A percentile compares a stretch with the other conserved stretches of the same genome.
These are phyloP conservation scores for Bothriochloa decipiens DNA, from an alignment of 176 grass and related monocot genomes.

Conservation along the genomic window DNA sequence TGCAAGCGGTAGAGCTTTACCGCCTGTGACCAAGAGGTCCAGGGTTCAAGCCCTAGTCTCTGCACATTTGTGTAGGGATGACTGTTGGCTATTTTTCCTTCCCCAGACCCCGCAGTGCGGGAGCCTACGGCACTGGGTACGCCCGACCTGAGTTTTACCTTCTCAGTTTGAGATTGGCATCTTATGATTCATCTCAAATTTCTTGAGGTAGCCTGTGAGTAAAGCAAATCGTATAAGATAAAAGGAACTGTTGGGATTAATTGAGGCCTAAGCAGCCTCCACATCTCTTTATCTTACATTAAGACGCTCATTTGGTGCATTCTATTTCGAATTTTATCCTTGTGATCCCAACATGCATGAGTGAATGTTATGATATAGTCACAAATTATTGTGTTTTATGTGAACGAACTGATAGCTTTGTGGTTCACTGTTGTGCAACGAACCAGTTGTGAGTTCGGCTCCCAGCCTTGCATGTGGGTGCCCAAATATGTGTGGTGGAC, in stretches of 20 bases:
- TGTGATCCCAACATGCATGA: slow-evolving; percentile 6
- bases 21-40: too few species aligned
- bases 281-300: slow-evolving; percentile 28
- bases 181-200: slow-evolving; percentile 7
- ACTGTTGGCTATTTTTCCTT: too few species aligned
- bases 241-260: not conserved
- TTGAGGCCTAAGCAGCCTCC: not conserved
- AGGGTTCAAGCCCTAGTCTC: too few species aligned
- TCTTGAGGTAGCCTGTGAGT: not conserved
- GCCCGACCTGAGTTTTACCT: not conserved
- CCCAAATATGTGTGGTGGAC: not conserved
- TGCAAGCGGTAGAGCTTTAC: too few species aligned
- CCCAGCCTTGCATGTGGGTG: not conserved
- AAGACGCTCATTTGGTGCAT: not conserved
- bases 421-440: not conserved
- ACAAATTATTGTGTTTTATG: slow-evolving; percentile 11
- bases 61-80: too few species aligned
- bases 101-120: too few species aligned
- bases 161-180: not conserved
- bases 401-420: not conserved
- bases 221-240: slow-evolving; percentile 4
- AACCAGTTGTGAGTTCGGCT: not conserved
- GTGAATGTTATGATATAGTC: slow-evolving; percentile 14
- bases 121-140: too few species aligned
- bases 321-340: slow-evolving; percentile 8